A percentile compares a stretch with the other conserved stretches of the same genome.
Conservation (phyloP, 495 filamentous ascomycete species). For the Xylaria bambusicola region DNA sequence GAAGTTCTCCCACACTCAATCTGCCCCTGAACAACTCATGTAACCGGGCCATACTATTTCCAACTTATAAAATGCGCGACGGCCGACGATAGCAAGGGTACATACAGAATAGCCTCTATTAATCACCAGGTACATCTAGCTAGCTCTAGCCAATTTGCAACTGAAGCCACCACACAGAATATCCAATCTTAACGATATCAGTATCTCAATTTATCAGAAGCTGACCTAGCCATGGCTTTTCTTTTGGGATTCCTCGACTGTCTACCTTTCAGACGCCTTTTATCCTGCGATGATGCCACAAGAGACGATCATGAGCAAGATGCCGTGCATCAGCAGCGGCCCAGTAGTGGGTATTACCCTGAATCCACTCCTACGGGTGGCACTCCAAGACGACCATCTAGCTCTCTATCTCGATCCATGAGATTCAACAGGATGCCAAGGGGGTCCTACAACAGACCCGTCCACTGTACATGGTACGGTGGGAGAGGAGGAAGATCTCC, state of each 20-base stretch:
- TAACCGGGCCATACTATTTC: too few relatives aligned
- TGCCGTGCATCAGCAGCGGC: not conserved
- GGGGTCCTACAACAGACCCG: too few relatives aligned
- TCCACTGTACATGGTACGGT: too few relatives aligned
- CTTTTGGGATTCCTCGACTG: not conserved
- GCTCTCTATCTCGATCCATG: not conserved
- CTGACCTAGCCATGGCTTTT: not conserved
- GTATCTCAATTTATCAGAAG: not conserved
- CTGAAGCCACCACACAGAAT: slow-evolving; percentile 38
- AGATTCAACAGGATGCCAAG: not conserved
- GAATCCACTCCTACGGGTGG: not conserved
- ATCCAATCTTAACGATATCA: not conserved
- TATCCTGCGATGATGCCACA: not conserved
- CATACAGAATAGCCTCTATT: too few relatives aligned
- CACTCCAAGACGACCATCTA: not conserved
- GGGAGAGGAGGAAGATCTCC: too few relatives aligned
- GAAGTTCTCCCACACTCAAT: too few relatives aligned
- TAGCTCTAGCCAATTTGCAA: too few relatives aligned
- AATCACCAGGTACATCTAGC: too few relatives aligned
- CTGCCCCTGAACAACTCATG: too few relatives aligned
- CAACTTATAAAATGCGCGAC: too few relatives aligned
- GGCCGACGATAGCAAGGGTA: too few relatives aligned
- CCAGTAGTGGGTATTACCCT: not conserved
- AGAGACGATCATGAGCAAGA: not conserved
- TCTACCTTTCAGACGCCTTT: not conserved